Evolutionary conservation across 106 monocot species (phyloP).

Genomic region (Hemerocallis citrina): DNA sequence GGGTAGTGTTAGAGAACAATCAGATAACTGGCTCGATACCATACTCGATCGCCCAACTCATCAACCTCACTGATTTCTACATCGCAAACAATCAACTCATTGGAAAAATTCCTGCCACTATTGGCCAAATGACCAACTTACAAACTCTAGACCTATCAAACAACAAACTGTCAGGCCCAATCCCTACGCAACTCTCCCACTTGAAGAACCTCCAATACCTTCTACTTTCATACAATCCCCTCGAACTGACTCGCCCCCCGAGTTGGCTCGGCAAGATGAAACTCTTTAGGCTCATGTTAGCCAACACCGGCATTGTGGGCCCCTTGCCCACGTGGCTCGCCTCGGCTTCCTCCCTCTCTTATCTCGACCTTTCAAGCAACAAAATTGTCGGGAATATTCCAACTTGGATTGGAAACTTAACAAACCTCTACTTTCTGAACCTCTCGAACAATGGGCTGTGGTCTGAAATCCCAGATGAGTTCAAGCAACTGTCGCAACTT

Average conservation of each 20-base stretch:
- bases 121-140: slow-evolving; percentile 10
- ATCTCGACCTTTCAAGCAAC: slow-evolving; percentile 45
- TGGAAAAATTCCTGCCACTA: slow-evolving; percentile 15
- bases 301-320: slow-evolving; percentile 33
- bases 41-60: slow-evolving; percentile 1
- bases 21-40: slow-evolving; percentile 18
- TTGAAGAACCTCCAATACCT: slow-evolving; percentile 19
- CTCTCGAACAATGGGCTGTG: slow-evolving; percentile 32
- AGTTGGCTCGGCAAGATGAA: slow-evolving; percentile 28
- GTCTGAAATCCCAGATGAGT: slow-evolving; percentile 29
- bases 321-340: slow-evolving; percentile 31
- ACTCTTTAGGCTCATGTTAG: slow-evolving; percentile 25
- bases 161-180: slow-evolving; percentile 24
- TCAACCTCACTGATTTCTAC: not conserved
- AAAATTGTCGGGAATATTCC: slow-evolving; percentile 28
- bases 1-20: slow-evolving; percentile 12
- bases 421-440: slow-evolving; percentile 32
- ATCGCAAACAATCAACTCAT: slow-evolving; percentile 19
- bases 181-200: slow-evolving; percentile 15
- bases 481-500: slow-evolving; percentile 27
- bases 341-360: slow-evolving; percentile 21
- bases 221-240: slow-evolving; percentile 30
- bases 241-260: slow-evolving; percentile 12
- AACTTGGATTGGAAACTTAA: slow-evolving; percentile 45
- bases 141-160: slow-evolving; percentile 9